phyloP scores from a whole-genome alignment of 495 filamentous ascomycete genomes.

The Lasiosphaeriaceae sp. region DNA sequence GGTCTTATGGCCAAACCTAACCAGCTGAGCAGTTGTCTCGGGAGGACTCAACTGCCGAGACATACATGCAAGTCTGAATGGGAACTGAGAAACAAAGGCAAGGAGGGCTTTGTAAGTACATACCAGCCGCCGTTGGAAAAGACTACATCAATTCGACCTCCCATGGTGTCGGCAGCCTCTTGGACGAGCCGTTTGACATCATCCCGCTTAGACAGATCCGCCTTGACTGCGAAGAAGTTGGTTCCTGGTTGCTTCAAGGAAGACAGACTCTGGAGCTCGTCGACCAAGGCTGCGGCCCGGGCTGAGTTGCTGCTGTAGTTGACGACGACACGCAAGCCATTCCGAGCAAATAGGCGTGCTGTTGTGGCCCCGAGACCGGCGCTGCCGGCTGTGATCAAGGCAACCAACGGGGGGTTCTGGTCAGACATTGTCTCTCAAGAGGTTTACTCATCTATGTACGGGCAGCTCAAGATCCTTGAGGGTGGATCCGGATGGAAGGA shows the following conservation, averaged over 20 bases:
- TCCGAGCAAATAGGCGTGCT: slow-evolving; percentile 44
- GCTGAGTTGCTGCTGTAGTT: slow-evolving; percentile 48
- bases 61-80: no score
- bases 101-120: neutral
- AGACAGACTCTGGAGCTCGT: slow-evolving; percentile 35
- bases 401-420: slow-evolving; percentile 28
- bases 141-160: slow-evolving; percentile 45
- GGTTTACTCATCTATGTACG: no score
- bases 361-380: slow-evolving; percentile 56
- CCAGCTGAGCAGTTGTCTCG: neutral
- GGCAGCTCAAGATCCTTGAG: no score
- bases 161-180: slow-evolving; percentile 41
- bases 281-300: slow-evolving; percentile 41
- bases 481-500: no score
- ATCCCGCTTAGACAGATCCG: slow-evolving; percentile 44
- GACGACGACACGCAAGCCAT: slow-evolving; percentile 46
- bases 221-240: slow-evolving; percentile 40
- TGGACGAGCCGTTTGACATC: slow-evolving; percentile 42
- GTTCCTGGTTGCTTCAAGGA: neutral
- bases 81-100: no score
- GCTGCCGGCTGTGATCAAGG: slow-evolving; percentile 52
- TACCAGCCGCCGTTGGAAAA: slow-evolving; percentile 55
- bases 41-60: neutral
- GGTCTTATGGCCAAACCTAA: no score
- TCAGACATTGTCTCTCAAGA: no score